Evolutionary conservation across 2,329 filamentous ascomycete species (phyloP).

Genomic region (Didymella exigua): DNA sequence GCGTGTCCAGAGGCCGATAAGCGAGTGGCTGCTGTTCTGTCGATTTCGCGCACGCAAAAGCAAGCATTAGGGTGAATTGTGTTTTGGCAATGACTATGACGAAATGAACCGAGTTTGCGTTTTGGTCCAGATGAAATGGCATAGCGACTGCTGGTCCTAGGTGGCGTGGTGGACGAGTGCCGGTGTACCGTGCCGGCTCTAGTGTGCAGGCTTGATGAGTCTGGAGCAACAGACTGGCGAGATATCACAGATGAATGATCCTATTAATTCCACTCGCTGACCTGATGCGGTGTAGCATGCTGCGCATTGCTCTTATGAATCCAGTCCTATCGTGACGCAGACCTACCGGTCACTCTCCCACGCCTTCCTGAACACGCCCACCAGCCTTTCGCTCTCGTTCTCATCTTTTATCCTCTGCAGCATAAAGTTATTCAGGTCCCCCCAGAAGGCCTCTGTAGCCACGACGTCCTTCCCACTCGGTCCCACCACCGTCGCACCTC

Average conservation of each 20-base stretch:
- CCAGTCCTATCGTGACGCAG: neutral
- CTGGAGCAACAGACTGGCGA: conserved; percentile 27
- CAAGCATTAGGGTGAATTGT: conserved; percentile 23
- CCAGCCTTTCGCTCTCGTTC: conserved; percentile 66
- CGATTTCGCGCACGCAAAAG: conserved; percentile 28
- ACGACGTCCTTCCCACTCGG: conserved; percentile 66
- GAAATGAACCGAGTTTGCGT: conserved; percentile 26
- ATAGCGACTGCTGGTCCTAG: conserved; percentile 6
- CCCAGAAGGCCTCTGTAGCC: conserved; percentile 80
- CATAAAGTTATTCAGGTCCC: conserved; percentile 80
- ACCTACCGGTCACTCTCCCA: conserved; percentile 61
- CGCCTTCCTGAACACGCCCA: conserved; percentile 70
- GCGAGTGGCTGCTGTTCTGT: conserved; percentile 18
- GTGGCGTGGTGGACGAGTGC: conserved; percentile 4
- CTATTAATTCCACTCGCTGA: conserved; percentile 18
- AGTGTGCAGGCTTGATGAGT: conserved; percentile 22
- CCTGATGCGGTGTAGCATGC: conserved; percentile 14
- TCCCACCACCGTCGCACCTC: conserved; percentile 55
- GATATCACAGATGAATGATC: conserved; percentile 30
- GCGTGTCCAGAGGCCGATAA: conserved; percentile 59
- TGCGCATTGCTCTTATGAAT: neutral
- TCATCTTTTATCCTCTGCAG: conserved; percentile 77
- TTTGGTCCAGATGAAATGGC: conserved; percentile 23
- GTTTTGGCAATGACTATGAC: conserved; percentile 24
- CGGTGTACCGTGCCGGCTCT: conserved; percentile 17